These are phyloP conservation scores for Rutstroemia sydowiana DNA, from an alignment of 2,329 filamentous ascomycete genomes.

Conservation along the genomic window DNA sequence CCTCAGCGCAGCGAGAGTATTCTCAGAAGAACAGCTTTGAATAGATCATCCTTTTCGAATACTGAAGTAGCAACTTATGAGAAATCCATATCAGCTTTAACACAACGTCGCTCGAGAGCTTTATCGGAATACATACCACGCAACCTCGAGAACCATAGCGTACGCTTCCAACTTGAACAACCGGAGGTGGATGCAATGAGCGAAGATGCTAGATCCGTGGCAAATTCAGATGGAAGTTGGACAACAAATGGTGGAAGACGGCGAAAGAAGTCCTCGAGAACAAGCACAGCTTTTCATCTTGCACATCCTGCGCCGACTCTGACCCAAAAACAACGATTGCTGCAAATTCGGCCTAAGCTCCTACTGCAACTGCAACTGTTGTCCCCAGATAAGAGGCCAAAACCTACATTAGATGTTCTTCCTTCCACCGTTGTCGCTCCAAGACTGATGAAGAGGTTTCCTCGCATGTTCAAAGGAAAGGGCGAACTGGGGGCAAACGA, in stretches of 20 bases:
- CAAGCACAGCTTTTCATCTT: slow-evolving; percentile 57
- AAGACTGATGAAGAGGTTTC: slow-evolving; percentile 51
- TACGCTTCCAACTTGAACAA: slow-evolving; percentile 28
- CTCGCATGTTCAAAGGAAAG: slow-evolving; percentile 55
- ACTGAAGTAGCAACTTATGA: slow-evolving; percentile 23
- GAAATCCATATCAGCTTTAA: slow-evolving; percentile 13
- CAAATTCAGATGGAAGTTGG: slow-evolving; percentile 26
- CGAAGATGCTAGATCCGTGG: slow-evolving; percentile 28
- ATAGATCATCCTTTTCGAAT: slow-evolving; percentile 27
- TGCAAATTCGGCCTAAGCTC: slow-evolving; percentile 60
- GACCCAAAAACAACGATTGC: slow-evolving; percentile 46
- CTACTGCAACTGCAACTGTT: slow-evolving; percentile 66
- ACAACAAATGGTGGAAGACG: slow-evolving; percentile 25
- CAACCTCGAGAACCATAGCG: slow-evolving; percentile 17
- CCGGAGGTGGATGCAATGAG: slow-evolving; percentile 26
- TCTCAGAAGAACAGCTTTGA: slow-evolving; percentile 21
- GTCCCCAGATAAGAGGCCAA: slow-evolving; percentile 51
- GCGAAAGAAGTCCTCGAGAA: slow-evolving; percentile 41
- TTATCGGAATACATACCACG: slow-evolving; percentile 22
- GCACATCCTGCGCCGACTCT: slow-evolving; percentile 59
- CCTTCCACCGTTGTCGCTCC: slow-evolving; percentile 59
- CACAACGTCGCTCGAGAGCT: slow-evolving; percentile 16
- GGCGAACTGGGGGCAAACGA: slow-evolving; percentile 61
- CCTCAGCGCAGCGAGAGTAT: slow-evolving; percentile 12
- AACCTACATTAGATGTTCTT: slow-evolving; percentile 66